A percentile compares a stretch with the other conserved stretches of the same genome.
Evolutionary conservation across 257 asterid species (phyloP).

Genomic region (Solanum rostratum): DNA sequence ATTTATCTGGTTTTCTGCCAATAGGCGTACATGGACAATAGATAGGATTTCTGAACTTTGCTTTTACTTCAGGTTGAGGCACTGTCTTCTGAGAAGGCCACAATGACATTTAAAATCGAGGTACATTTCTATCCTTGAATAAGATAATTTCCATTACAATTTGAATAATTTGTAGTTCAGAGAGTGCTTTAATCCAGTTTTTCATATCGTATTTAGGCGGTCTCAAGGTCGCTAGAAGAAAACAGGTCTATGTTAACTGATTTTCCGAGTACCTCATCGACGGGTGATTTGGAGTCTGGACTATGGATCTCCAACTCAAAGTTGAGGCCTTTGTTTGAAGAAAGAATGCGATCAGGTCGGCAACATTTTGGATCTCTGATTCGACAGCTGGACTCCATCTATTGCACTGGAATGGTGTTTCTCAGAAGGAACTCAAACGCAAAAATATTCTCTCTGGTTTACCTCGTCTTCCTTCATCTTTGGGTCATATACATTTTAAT

Average conservation of each 20-base stretch:
- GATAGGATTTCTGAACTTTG: neutral
- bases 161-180: neutral
- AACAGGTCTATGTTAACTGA: conserved; percentile 24
- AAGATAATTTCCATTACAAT: neutral
- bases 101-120: conserved; percentile 66
- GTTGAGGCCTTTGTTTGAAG: conserved; percentile 39
- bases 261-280: conserved; percentile 38
- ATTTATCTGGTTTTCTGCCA: neutral
- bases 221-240: conserved; percentile 61
- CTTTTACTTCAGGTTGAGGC: conserved; percentile 66
- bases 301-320: conserved; percentile 37
- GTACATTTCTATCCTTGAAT: conserved; percentile 25
- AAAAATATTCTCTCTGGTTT: conserved; percentile 55
- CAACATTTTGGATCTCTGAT: conserved; percentile 68
- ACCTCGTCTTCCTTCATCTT: conserved; percentile 70
- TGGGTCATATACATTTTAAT: conserved; percentile 73
- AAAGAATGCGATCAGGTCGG: conserved; percentile 59
- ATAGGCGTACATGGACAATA: neutral
- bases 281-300: conserved; percentile 44
- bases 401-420: conserved; percentile 55
- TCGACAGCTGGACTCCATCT: conserved; percentile 71
- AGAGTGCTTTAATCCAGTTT: neutral
- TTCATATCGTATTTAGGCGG: conserved; percentile 37
- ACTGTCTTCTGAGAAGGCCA: conserved; percentile 80
- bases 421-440: conserved; percentile 66